Conservation (phyloP, 1,284 basidiomycete genomes). For the Cutaneotrichosporon daszewskae region DNA sequence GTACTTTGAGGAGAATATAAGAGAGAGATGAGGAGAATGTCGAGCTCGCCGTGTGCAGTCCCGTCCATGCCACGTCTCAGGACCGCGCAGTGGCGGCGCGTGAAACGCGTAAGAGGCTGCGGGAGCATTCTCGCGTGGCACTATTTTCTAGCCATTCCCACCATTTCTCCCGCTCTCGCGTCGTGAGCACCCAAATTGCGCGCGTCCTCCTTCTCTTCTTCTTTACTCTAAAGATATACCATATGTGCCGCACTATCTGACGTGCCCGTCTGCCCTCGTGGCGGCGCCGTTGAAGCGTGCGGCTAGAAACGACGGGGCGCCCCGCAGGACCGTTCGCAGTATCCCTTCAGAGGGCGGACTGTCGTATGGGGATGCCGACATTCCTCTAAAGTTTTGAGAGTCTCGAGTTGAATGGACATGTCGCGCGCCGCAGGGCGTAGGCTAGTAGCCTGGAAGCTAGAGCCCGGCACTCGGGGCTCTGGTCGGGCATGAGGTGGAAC, state of each 20-base stretch:
- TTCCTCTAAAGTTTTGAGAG: neutral
- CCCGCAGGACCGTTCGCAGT: conserved; percentile 17
- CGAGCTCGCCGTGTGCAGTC: no score
- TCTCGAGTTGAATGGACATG: neutral
- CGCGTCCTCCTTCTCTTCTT: neutral
- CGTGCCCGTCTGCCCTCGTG: conserved; percentile 3
- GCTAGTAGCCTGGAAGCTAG: neutral
- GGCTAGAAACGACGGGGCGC: conserved; percentile 11
- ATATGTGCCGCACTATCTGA: conserved; percentile 2
- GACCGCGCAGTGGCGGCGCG: neutral
- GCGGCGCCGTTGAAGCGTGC: conserved; percentile 5
- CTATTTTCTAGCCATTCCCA: no score
- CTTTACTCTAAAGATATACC: conserved; percentile 4
- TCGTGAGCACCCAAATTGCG: neutral
- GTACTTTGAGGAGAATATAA: neutral
- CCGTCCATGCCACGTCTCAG: neutral
- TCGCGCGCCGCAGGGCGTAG: neutral
- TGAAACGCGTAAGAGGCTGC: neutral
- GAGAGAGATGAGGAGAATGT: no score
- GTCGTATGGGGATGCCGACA: conserved; percentile 19
- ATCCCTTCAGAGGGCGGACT: conserved; percentile 6
- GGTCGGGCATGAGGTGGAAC: no score
- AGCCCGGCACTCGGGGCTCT: no score
- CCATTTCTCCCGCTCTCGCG: neutral
- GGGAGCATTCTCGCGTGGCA: no score